A percentile compares a stretch with the other conserved stretches of the same genome.
Evolutionary conservation across 2,329 filamentous ascomycete genomes (phyloP).

Genomic region (Aureobasidium sp.): DNA sequence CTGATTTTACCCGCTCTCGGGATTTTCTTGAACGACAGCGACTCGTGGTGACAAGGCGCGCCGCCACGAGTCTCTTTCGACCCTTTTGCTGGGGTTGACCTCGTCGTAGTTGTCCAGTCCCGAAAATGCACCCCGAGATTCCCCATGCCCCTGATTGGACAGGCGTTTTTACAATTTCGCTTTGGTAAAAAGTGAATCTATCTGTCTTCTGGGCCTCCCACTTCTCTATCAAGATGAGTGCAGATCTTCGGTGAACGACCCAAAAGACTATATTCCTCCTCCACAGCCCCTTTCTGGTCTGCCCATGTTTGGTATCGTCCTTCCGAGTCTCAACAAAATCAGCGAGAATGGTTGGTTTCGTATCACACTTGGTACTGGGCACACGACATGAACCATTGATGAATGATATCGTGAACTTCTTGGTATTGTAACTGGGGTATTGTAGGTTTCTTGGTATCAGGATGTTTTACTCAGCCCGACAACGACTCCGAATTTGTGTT

Average conservation of each 20-base stretch:
- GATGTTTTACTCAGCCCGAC: neutral
- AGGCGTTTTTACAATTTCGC: neutral
- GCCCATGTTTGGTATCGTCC: neutral
- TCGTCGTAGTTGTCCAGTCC: neutral
- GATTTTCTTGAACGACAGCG: neutral
- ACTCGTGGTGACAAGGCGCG: neutral
- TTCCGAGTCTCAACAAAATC: neutral
- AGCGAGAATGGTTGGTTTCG: neutral
- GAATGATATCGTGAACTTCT: neutral
- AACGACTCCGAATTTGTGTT: neutral
- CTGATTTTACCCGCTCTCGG: conserved; percentile 5
- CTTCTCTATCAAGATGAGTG: conserved; percentile 1
- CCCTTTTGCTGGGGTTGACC: neutral
- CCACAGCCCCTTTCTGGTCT: neutral
- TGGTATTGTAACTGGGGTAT: neutral
- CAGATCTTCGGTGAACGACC: neutral
- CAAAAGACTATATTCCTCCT: too few relatives aligned
- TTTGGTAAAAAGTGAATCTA: conserved; percentile 1
- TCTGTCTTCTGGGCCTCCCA: neutral
- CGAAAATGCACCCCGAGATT: neutral
- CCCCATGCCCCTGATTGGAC: neutral
- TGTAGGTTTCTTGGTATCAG: neutral
- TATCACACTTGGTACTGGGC: neutral
- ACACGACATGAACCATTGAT: neutral
- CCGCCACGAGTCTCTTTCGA: neutral